Percentiles rank a stretch among this genome's conserved stretches.
Conservation (phyloP, 2,329 filamentous ascomycete genomes). For the Exutisphaerella laricina region DNA sequence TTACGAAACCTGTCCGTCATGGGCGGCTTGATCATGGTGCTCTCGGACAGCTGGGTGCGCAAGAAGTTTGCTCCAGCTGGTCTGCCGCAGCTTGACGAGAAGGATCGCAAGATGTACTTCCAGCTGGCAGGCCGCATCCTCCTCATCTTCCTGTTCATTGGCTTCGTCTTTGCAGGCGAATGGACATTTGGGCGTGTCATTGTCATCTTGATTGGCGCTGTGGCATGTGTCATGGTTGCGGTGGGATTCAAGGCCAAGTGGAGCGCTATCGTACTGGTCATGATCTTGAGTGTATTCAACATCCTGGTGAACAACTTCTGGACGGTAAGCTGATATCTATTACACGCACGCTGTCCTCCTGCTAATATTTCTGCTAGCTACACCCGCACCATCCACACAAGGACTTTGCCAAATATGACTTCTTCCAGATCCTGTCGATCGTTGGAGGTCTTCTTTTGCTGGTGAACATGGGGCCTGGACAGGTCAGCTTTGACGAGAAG, state of each 20-base stretch:
- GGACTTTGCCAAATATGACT: conserved; percentile 99
- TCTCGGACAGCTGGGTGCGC: conserved; percentile 96
- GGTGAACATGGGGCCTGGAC: conserved; percentile 96
- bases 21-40: conserved; percentile 93
- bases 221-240: conserved; percentile 96
- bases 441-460: conserved; percentile 92
- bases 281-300: conserved; percentile 96
- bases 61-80: conserved; percentile 97
- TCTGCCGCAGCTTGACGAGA: conserved; percentile 89
- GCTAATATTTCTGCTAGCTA: conserved; percentile 52
- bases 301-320: conserved; percentile 99
- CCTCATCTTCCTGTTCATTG: conserved; percentile 94
- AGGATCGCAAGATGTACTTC: conserved; percentile 99
- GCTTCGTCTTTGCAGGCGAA: conserved; percentile 90
- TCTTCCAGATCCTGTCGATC: conserved; percentile 99
- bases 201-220: conserved; percentile 76
- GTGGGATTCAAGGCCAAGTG: conserved; percentile 99
- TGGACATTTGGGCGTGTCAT: conserved; percentile 86
- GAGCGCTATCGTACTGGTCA: conserved; percentile 89
- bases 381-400: conserved; percentile 98
- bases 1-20: conserved; percentile 97
- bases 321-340: conserved; percentile 73
- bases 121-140: conserved; percentile 93
- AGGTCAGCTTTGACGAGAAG: conserved; percentile 99
- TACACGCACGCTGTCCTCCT: no score